Evolutionary conservation across 371 early-diverging fungal genomes (phyloP).

Genomic region (Saksenaea oblongispora): DNA sequence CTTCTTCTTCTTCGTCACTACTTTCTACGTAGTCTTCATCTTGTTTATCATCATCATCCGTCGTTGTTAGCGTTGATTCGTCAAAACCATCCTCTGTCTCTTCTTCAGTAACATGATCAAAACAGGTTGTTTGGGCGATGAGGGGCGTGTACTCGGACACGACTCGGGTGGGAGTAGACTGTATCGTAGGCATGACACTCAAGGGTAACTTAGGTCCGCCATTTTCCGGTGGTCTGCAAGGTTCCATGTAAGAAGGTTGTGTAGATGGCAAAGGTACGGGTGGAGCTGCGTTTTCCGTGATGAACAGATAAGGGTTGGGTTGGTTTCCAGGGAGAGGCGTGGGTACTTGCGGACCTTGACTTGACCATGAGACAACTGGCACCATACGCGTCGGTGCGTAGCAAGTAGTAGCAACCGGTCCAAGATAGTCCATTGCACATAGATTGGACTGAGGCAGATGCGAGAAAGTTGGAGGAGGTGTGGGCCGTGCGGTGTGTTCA

Average conservation of each 20-base stretch:
- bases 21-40: background rate
- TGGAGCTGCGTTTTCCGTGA: no score
- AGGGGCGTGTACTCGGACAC: no score
- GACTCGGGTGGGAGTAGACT: no score
- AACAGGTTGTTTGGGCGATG: no score
- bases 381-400: background rate
- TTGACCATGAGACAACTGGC: background rate
- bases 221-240: no score
- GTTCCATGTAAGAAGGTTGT: no score
- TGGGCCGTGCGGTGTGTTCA: background rate
- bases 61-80: background rate
- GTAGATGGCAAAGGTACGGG: no score
- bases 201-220: no score
- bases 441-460: background rate
- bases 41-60: background rate
- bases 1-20: slow-evolving; percentile 1
- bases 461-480: background rate
- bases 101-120: background rate
- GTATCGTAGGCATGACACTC: no score
- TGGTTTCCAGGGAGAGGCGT: background rate
- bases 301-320: no score
- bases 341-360: background rate
- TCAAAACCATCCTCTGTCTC: background rate
- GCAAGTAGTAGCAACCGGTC: no score
- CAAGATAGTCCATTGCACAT: background rate